These are phyloP conservation scores for Oryza punctata DNA, from an alignment of 176 grass and related monocot species.

Conservation along the genomic window DNA sequence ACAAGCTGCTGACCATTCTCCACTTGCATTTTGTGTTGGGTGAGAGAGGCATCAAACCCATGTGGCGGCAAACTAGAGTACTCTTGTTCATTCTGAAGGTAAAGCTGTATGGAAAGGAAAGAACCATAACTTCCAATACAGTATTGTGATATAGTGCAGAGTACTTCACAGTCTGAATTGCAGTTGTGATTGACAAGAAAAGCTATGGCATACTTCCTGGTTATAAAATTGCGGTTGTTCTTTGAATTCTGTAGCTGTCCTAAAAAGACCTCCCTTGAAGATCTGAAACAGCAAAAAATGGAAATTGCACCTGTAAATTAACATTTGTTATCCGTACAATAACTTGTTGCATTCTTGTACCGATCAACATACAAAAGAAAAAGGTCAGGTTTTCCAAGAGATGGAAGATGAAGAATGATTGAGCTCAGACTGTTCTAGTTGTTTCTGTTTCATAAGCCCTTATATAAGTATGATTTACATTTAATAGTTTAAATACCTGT, in stretches of 20 bases:
- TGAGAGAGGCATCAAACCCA: slow-evolving; percentile 64
- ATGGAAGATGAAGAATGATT: not conserved
- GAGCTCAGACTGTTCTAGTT: not conserved
- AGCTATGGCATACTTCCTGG: slow-evolving; percentile 39
- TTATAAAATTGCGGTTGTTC: slow-evolving; percentile 63
- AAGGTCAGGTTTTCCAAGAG: not conserved
- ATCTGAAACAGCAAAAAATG: slow-evolving; percentile 38
- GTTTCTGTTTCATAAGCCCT: not conserved
- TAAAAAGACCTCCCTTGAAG: slow-evolving; percentile 62
- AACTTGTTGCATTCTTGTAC: not conserved
- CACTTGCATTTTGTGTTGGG: slow-evolving; percentile 55
- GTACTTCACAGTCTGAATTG: not conserved
- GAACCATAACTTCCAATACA: not conserved
- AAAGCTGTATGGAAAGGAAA: slow-evolving; percentile 15
- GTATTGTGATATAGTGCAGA: not conserved
- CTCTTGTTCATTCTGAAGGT: slow-evolving; percentile 58
- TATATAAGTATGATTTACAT: not conserved
- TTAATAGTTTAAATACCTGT: not conserved
- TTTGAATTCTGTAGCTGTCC: slow-evolving; percentile 63
- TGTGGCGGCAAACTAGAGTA: slow-evolving; percentile 55
- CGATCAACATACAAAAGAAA: not conserved
- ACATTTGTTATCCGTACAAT: not conserved
- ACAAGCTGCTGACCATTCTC: slow-evolving; percentile 48
- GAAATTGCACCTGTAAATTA: not conserved
- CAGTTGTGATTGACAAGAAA: not conserved